Evolutionary conservation across 345 rosid species (phyloP).

Genomic region (Diplotaxis tenuifolia): DNA sequence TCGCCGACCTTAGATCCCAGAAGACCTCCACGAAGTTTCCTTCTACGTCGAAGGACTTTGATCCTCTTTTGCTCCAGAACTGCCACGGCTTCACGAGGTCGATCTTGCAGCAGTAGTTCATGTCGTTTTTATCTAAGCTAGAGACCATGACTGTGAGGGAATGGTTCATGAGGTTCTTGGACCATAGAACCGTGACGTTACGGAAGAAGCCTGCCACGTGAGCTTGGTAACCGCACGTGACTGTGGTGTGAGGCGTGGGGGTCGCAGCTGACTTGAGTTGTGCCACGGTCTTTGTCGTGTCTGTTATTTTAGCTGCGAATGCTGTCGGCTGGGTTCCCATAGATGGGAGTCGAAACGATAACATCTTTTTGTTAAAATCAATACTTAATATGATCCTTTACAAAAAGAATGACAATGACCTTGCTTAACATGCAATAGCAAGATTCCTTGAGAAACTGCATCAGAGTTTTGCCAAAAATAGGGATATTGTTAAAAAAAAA

Average conservation of each 20-base stretch:
- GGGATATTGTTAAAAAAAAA: neutral
- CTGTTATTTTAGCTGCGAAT: slow-evolving; percentile 54
- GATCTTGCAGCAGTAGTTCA: slow-evolving; percentile 55
- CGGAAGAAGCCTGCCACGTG: slow-evolving; percentile 65
- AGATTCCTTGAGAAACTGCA: neutral
- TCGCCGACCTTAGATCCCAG: slow-evolving; percentile 88
- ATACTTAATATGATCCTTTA: neutral
- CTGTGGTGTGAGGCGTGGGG: slow-evolving; percentile 63
- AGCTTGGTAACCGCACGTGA: slow-evolving; percentile 68
- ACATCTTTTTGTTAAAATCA: slow-evolving; percentile 17
- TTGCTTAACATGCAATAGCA: neutral
- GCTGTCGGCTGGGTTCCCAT: slow-evolving; percentile 22
- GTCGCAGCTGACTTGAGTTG: slow-evolving; percentile 45
- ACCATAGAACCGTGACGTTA: slow-evolving; percentile 65
- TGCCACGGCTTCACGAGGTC: slow-evolving; percentile 84
- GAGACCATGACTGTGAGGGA: slow-evolving; percentile 61
- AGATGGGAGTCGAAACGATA: slow-evolving; percentile 28
- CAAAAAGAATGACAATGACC: neutral
- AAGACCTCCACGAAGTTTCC: slow-evolving; percentile 64
- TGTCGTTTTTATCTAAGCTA: slow-evolving; percentile 56
- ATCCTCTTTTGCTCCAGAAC: slow-evolving; percentile 86
- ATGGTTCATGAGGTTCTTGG: slow-evolving; percentile 71
- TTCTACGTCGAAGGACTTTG: slow-evolving; percentile 62
- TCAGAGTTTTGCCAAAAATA: slow-evolving; percentile 1
- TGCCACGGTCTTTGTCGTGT: slow-evolving; percentile 44